These are phyloP conservation scores for Fusarium sulawesiense DNA, from an alignment of 2,329 filamentous ascomycete species.

Conservation along the genomic window DNA sequence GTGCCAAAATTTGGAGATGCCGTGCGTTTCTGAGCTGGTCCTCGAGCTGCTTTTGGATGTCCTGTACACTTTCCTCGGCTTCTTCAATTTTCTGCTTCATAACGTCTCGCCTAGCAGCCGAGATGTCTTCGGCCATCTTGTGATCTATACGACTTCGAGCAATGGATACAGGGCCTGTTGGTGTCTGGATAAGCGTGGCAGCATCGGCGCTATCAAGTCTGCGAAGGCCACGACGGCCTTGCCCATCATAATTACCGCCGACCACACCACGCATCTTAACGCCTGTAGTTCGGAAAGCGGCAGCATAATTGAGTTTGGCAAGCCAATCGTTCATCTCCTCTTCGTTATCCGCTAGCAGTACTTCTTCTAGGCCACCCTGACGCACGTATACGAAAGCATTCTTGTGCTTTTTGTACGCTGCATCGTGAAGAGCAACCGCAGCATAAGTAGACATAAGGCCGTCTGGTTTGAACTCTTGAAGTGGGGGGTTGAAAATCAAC, in stretches of 20 bases:
- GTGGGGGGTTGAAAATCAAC: slow-evolving; percentile 88
- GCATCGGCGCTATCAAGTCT: slow-evolving; percentile 74
- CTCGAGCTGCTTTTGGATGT: slow-evolving; percentile 81
- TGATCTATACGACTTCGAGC: slow-evolving; percentile 79
- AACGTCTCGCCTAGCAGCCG: slow-evolving; percentile 81
- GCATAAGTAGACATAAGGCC: slow-evolving; percentile 93
- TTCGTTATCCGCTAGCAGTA: slow-evolving; percentile 90
- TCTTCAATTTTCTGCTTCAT: slow-evolving; percentile 88
- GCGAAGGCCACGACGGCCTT: slow-evolving; percentile 76
- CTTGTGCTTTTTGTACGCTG: slow-evolving; percentile 93
- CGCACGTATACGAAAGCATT: slow-evolving; percentile 92
- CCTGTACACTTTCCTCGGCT: slow-evolving; percentile 80
- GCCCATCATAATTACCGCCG: slow-evolving; percentile 86
- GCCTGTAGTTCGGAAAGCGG: slow-evolving; percentile 90
- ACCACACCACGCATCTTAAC: slow-evolving; percentile 90
- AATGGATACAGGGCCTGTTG: slow-evolving; percentile 78
- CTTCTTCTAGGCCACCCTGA: slow-evolving; percentile 87
- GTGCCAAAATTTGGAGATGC: slow-evolving; percentile 88
- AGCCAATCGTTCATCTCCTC: slow-evolving; percentile 97
- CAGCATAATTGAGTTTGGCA: slow-evolving; percentile 94
- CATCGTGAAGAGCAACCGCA: slow-evolving; percentile 87
- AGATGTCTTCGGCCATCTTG: slow-evolving; percentile 87
- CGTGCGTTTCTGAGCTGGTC: slow-evolving; percentile 87
- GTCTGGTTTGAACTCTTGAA: slow-evolving; percentile 94
- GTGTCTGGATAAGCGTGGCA: slow-evolving; percentile 72